Evolutionary conservation across 73 alveolate genomes (phyloP), one percentile per base, ranked within the genome.

Genomic region (Tetrahymena borealis): DNA sequence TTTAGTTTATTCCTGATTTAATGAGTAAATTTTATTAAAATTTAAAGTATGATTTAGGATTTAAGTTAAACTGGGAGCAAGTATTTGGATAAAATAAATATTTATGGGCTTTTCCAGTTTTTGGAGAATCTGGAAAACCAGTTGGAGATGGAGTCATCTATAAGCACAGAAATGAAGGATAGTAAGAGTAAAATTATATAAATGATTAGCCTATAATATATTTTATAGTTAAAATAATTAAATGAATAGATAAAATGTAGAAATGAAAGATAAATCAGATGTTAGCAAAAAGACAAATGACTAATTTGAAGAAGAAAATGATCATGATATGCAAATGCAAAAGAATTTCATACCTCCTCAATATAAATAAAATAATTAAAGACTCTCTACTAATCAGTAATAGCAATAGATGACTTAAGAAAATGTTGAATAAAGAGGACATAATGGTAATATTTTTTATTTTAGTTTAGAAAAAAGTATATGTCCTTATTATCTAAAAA

Each of bases 131-230:
- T 7, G 99, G 99, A 28, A 97, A 95, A 79, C 99, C 99, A 39
- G 95, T 91, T 18, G 99, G 99, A 24, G 99, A 98, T 95, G 99
- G 99, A 78, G 98, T 98, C 28, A 60, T 35, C 10, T 60, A 60
- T n/a, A 60, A 16, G 10, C 85, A 60, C 28, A 32, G 85, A 10
- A 60, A 60, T 18, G 85, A 60, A 15, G 37, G n/a, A n/a, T n/a
- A n/a, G 37, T 35, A 60, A 60, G 85, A 60, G 85, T 60, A 60
- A 60, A 60, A 24, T 60, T 60, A 60, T 7, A 60, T 24, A 13
- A 60, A 5, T 20, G 85, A 60, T 60, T 60, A 60, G 28, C n/a
- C n/a, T n/a, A n/a, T n/a, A n/a, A n/a, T n/a, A n/a, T n/a, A n/a
- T n/a, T n/a, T n/a, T n/a, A n/a, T n/a, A 60, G 85, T 10, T 24